These are phyloP conservation scores for Aspergillus sparsus DNA, from an alignment of 495 filamentous ascomycete genomes.

Conservation along the genomic window DNA sequence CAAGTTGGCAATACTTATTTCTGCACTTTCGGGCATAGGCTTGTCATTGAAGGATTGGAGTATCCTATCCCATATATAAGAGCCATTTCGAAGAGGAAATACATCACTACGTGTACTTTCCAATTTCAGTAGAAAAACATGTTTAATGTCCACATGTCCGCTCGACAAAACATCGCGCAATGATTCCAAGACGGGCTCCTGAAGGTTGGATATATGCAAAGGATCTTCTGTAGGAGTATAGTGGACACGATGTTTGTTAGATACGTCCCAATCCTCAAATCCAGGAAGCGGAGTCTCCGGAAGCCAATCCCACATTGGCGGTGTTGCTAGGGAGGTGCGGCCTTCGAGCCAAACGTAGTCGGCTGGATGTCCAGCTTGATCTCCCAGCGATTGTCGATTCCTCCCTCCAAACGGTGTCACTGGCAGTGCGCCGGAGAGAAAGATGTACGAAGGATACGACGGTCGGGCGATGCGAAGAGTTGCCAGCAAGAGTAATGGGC, in stretches of 20 bases:
- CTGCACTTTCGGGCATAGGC: conserved; percentile 30
- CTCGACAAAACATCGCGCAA: conserved; percentile 34
- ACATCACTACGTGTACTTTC: conserved; percentile 53
- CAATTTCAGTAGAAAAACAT: conserved; percentile 49
- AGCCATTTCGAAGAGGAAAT: conserved; percentile 49
- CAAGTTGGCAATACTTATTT: conserved; percentile 39
- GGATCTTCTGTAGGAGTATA: conserved; percentile 45
- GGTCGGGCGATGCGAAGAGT: conserved; percentile 34
- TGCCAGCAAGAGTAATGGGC: conserved; percentile 24
- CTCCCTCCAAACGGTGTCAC: conserved; percentile 30
- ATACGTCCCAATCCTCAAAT: conserved; percentile 38
- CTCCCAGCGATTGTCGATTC: conserved; percentile 29
- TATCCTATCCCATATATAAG: conserved; percentile 43
- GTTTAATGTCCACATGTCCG: conserved; percentile 47
- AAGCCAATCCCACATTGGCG: conserved; percentile 35
- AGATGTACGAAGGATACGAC: conserved; percentile 34
- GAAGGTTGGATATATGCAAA: conserved; percentile 48
- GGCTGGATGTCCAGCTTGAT: conserved; percentile 25
- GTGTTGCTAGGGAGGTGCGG: conserved; percentile 25
- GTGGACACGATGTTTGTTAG: conserved; percentile 27
- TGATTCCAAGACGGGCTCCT: conserved; percentile 39
- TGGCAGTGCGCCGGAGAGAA: conserved; percentile 35
- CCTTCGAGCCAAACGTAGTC: conserved; percentile 29
- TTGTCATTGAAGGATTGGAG: conserved; percentile 34
- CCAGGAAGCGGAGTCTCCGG: conserved; percentile 29